Evolutionary conservation across 495 filamentous ascomycete species (phyloP), one percentile per base, ranked within the genome.

Genomic region (Glonium stellatum): DNA sequence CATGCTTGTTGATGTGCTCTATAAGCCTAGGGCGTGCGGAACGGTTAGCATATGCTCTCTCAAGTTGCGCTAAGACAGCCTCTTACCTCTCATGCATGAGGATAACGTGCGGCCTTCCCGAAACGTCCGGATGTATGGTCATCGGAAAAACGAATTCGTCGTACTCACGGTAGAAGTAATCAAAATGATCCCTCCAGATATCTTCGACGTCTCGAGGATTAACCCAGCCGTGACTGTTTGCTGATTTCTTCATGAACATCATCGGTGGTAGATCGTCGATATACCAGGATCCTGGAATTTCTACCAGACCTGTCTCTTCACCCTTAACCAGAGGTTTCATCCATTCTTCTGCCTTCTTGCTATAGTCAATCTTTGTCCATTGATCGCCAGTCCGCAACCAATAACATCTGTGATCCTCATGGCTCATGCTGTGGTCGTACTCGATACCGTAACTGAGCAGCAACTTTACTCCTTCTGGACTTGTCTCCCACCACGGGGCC

Each of bases 81-180:
- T 23, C 67, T 58, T 55, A 72, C 65, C 78, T 69, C 63, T 84
- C 81, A 53, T 82, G 79, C 78, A 85, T 80, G 1, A 81, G 57
- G 18, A 84, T 61, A 0, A 79, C 80, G 58, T 86, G 82, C 18
- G 83, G 79, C 61, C 78, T 73, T 2, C 83, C 82, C n/a, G 69
- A 73, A 0, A 82, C 80, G 61, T 85, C 80, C 8, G 82, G 82
- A 70, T 85, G 82, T 41, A 83, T 78, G 0, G 80, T 79, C 52
- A 84, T 78, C 1, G 82, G 82, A 68, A 84, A 84, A 11, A 84
- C 72, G 59, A 85, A 86, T 50, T 79, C 77, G 56, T 84, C 80
- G 57, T 82, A 78, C 68, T 85, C 82, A 35, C 79, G 73, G 59
- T 83, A 85, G 57, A 79, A 80, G 69, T 79, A 85, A 54, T 82